Evolutionary conservation across 148 eudicot species (phyloP), one percentile per base, ranked within the genome.

Genomic region (Rhododendron williamsianum): DNA sequence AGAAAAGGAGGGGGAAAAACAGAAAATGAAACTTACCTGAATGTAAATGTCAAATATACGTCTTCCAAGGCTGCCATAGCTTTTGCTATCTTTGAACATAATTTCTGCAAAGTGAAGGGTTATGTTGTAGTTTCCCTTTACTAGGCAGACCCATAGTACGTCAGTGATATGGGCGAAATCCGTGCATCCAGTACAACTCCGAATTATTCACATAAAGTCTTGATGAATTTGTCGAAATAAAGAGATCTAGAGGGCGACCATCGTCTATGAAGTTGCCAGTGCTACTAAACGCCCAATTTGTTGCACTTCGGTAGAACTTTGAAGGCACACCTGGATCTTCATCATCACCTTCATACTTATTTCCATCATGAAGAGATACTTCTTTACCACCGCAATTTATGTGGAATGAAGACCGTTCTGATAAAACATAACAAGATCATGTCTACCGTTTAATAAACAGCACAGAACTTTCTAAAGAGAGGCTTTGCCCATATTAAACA

Each of bases 41-140:
- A 41, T 41, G 43, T 41, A 41, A 41, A 41, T 41, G 43, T 41
- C 43, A 41, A 41, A 41, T 41, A 41, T 41, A 41, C 43, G 43
- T 41, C 43, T 41, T 41, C 43, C 43, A 41, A 41, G 43, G 6
- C 7, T 41, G 43, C 43, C 1, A 41, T 41, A 41, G 43, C 7
- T 41, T 41, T 41, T 41, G 43, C 7, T 6, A 41, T 41, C 7
- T 5, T 41, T 41, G 43, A 41, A 87, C 84, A 76, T 82, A 23
- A 85, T 88, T 78, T 88, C 90, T 0, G 90, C 90, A 69, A 90
- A 90, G 82, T 90, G 86, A 52, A 88, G 90, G 72, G 41, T 88
- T 11, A 88, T 89, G 0, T 76, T 87, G 83, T 90, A 90, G 45
- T 81, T 85, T 69, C 85, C 90, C 49, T 88, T 85, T 19, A 27